phyloP scores from a whole-genome alignment of 495 filamentous ascomycete species.

The Aspergillus ostianus region DNA sequence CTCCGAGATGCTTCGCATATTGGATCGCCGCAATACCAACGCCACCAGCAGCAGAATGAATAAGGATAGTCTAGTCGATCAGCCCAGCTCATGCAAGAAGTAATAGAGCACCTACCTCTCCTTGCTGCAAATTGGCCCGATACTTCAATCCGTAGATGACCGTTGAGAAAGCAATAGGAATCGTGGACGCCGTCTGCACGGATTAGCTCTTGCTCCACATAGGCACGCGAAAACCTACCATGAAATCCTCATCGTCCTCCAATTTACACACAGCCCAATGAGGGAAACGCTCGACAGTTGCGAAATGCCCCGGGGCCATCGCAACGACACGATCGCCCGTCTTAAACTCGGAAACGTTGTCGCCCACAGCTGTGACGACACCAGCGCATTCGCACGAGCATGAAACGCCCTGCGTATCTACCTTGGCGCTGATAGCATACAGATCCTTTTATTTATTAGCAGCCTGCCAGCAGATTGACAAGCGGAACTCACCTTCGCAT shows the following conservation, averaged over 20 bases:
- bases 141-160: neutral
- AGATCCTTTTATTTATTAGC: constrained; percentile 1
- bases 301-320: constrained; percentile 9
- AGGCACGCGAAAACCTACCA: no score
- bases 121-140: neutral
- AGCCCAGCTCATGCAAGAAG: neutral
- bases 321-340: constrained; percentile 8
- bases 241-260: neutral
- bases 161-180: constrained; percentile 3
- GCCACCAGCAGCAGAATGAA: constrained; percentile 53
- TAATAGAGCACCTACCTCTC: neutral
- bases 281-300: neutral
- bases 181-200: constrained; percentile 3
- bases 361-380: constrained; percentile 1
- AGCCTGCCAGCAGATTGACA: no score
- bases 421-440: constrained; percentile 5
- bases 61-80: constrained; percentile 28
- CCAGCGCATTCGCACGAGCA: constrained; percentile 7
- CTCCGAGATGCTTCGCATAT: constrained; percentile 51
- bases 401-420: neutral
- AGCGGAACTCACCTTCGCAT: no score
- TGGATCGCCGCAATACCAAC: constrained; percentile 57
- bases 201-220: neutral
- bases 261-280: constrained; percentile 4
- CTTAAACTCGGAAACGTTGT: neutral